A percentile compares a stretch with the other conserved stretches of the same genome.
These are phyloP conservation scores for Aegle marmelos DNA, from an alignment of 345 rosid genomes.

Conservation along the genomic window DNA sequence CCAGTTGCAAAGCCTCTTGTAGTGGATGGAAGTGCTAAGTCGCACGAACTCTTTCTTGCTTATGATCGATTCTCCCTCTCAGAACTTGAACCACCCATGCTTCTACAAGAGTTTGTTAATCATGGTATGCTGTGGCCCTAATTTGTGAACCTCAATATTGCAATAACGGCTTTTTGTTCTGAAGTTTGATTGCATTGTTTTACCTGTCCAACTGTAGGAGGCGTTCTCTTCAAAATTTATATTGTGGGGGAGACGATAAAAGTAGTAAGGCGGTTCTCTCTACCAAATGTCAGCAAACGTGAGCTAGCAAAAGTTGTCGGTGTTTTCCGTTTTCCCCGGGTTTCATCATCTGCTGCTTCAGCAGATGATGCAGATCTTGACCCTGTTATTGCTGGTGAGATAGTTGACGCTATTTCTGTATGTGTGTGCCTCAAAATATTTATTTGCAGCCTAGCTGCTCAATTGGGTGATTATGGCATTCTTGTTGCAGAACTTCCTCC, in stretches of 20 bases:
- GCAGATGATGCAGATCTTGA: slow-evolving; percentile 85
- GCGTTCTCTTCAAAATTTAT: slow-evolving; percentile 81
- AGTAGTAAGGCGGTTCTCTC: slow-evolving; percentile 77
- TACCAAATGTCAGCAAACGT: slow-evolving; percentile 60
- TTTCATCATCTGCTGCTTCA: slow-evolving; percentile 84
- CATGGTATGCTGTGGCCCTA: slow-evolving; percentile 56
- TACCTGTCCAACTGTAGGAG: slow-evolving; percentile 45
- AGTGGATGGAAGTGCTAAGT: slow-evolving; percentile 88
- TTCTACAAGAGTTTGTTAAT: slow-evolving; percentile 89
- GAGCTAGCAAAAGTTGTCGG: slow-evolving; percentile 59
- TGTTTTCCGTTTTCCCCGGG: slow-evolving; percentile 67
- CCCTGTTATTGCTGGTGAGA: slow-evolving; percentile 68
- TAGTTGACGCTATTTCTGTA: background rate
- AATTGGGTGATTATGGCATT: slow-evolving; percentile 15
- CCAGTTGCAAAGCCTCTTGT: slow-evolving; percentile 89
- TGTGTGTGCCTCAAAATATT: background rate
- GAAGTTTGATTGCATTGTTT: slow-evolving; percentile 3
- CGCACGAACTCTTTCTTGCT: slow-evolving; percentile 79
- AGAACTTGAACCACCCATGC: slow-evolving; percentile 81
- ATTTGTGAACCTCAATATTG: background rate
- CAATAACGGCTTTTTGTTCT: background rate
- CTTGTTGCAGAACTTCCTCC: slow-evolving; percentile 82
- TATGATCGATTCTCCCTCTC: slow-evolving; percentile 65
- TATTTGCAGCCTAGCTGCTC: background rate
- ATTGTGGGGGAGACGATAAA: slow-evolving; percentile 78